Percentiles rank a stretch among this genome's conserved stretches.
These are phyloP conservation scores for Cadophora luteo-olivacea DNA, from an alignment of 2,329 filamentous ascomycete species.

Conservation along the genomic window DNA sequence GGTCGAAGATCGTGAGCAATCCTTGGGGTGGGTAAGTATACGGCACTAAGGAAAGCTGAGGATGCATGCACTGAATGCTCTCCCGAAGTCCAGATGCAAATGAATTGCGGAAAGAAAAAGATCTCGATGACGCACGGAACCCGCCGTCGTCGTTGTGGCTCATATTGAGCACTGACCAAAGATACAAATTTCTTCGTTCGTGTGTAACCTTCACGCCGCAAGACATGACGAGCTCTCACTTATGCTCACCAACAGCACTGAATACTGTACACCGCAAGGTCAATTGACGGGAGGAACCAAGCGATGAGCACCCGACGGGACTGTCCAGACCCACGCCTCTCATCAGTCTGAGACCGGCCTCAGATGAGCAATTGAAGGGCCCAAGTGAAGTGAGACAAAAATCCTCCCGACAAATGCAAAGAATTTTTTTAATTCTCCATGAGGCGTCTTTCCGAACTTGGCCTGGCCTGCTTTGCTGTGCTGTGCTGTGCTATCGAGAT, in stretches of 20 bases:
- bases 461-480: constrained; percentile 6
- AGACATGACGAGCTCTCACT: constrained; percentile 7
- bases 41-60: not conserved
- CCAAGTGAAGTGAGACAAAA: constrained; percentile 1
- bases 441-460: not conserved
- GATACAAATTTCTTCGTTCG: constrained; percentile 9
- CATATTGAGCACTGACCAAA: not conserved
- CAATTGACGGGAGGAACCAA: no score
- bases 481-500: constrained; percentile 19
- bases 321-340: not conserved
- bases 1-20: constrained; percentile 11
- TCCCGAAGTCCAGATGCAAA: not conserved
- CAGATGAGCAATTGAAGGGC: not conserved
- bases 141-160: not conserved
- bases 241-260: constrained; percentile 4
- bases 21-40: not conserved
- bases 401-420: constrained; percentile 16
- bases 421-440: constrained; percentile 23
- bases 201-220: constrained; percentile 9
- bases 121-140: constrained; percentile 19
- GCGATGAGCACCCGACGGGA: not conserved
- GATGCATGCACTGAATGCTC: not conserved
- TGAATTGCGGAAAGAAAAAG: not conserved
- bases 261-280: not conserved
- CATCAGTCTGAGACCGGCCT: not conserved